These are phyloP conservation scores for Ustilago xerochloae DNA, from an alignment of 1,284 basidiomycete genomes.

Conservation along the genomic window DNA sequence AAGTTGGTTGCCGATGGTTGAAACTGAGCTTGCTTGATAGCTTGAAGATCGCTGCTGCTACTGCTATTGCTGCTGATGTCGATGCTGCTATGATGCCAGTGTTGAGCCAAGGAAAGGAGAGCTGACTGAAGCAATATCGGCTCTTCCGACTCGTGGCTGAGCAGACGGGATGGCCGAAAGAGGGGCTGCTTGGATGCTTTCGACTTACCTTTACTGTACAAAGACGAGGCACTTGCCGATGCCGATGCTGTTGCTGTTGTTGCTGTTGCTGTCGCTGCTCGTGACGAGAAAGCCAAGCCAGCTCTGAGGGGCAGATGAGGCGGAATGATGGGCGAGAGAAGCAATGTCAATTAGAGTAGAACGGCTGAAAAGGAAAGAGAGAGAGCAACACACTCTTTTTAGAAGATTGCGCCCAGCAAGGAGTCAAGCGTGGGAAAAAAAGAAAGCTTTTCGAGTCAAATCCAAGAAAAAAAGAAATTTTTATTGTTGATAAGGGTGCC, in stretches of 20 bases:
- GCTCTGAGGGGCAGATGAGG: conserved; percentile 18
- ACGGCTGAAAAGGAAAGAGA: conserved; percentile 3
- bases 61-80: neutral
- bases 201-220: conserved; percentile 32
- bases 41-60: no score
- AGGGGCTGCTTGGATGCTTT: neutral
- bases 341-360: neutral
- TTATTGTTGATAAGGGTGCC: conserved; percentile 1
- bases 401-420: neutral
- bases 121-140: neutral
- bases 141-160: conserved; percentile 6
- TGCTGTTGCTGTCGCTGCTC: conserved; percentile 32
- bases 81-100: neutral
- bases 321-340: conserved; percentile 33
- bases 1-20: neutral
- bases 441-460: neutral
- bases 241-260: neutral
- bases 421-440: conserved; percentile 13
- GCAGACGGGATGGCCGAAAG: conserved; percentile 8
- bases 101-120: neutral
- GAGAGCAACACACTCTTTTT: neutral
- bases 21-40: neutral
- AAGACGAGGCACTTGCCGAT: conserved; percentile 1
- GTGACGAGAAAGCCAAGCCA: conserved; percentile 31
- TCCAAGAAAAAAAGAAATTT: neutral